Evolutionary conservation across 106 monocot genomes (phyloP).

Genomic region (Dactylorhiza incarnata): DNA sequence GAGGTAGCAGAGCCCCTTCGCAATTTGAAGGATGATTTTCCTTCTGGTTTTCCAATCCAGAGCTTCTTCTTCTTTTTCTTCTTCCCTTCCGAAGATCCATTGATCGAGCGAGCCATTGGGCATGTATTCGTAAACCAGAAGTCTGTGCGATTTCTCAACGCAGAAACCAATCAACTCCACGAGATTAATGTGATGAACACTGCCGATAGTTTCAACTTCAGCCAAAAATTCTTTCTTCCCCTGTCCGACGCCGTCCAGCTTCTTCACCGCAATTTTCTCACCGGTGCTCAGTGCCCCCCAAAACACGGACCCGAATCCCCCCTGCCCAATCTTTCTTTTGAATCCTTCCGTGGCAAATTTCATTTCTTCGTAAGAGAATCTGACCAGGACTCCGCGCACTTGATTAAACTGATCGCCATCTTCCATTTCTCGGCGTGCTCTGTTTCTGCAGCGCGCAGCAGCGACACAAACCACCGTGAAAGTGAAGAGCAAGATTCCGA

Average conservation of each 20-base stretch:
- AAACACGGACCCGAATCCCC: conserved; percentile 23
- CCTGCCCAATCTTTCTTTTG: conserved; percentile 4
- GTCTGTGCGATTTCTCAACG: conserved; percentile 10
- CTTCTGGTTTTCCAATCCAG: conserved; percentile 4
- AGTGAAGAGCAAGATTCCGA: neutral
- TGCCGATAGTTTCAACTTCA: conserved; percentile 12
- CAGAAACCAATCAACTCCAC: conserved; percentile 13
- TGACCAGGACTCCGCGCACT: conserved; percentile 25
- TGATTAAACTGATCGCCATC: conserved; percentile 19
- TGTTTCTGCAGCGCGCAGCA: neutral
- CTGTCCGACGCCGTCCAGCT: conserved; percentile 1
- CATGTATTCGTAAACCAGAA: conserved; percentile 15
- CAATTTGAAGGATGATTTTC: conserved; percentile 5
- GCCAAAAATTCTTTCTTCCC: conserved; percentile 9
- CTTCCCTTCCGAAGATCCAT: conserved; percentile 7
- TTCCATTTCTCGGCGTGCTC: neutral
- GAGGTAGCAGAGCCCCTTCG: conserved; percentile 12
- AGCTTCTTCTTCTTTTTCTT: neutral
- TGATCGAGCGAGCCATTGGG: conserved; percentile 15
- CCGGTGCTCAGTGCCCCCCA: conserved; percentile 6
- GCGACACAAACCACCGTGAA: neutral
- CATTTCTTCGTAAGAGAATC: conserved; percentile 33
- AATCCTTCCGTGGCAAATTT: conserved; percentile 10
- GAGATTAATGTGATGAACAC: conserved; percentile 16
- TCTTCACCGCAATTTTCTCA: conserved; percentile 12